Conservation (phyloP, 345 rosid genomes). For the Microthlaspi erraticum region DNA sequence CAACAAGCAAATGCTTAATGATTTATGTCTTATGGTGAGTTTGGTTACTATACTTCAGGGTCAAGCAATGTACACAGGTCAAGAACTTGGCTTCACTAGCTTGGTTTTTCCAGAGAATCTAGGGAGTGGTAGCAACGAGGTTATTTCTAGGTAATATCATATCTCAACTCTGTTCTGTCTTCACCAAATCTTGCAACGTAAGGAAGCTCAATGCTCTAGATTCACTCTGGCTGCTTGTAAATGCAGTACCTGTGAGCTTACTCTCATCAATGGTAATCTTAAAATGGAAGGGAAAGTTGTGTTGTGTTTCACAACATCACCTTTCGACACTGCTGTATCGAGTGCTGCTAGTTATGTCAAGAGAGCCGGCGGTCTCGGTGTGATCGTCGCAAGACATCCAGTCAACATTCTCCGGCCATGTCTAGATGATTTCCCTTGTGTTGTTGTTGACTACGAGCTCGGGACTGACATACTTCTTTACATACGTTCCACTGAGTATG, state of each 20-base stretch:
- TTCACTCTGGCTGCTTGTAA: background rate
- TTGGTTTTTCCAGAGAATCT: slow-evolving; percentile 49
- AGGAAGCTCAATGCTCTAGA: background rate
- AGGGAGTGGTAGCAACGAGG: slow-evolving; percentile 36
- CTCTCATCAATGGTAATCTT: slow-evolving; percentile 16
- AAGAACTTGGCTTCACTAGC: slow-evolving; percentile 43
- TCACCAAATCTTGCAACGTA: background rate
- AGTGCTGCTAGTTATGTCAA: slow-evolving; percentile 41
- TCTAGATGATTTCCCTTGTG: slow-evolving; percentile 47
- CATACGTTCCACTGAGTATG: slow-evolving; percentile 48
- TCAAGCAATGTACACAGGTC: slow-evolving; percentile 46
- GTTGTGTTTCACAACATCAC: slow-evolving; percentile 44
- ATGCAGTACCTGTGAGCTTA: slow-evolving; percentile 35
- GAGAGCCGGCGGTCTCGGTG: slow-evolving; percentile 52
- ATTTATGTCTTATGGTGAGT: background rate
- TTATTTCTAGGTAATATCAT: slow-evolving; percentile 19
- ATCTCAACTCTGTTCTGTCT: background rate
- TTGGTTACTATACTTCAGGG: slow-evolving; percentile 31
- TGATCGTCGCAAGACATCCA: slow-evolving; percentile 45
- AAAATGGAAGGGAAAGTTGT: slow-evolving; percentile 41
- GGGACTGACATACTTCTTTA: slow-evolving; percentile 48
- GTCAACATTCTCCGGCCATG: slow-evolving; percentile 38
- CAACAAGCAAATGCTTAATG: background rate
- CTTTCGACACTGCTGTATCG: slow-evolving; percentile 14
- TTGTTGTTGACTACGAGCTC: slow-evolving; percentile 47